These are phyloP conservation scores for Croton laevigatus DNA, from an alignment of 441 rosid species.

Conservation along the genomic window DNA sequence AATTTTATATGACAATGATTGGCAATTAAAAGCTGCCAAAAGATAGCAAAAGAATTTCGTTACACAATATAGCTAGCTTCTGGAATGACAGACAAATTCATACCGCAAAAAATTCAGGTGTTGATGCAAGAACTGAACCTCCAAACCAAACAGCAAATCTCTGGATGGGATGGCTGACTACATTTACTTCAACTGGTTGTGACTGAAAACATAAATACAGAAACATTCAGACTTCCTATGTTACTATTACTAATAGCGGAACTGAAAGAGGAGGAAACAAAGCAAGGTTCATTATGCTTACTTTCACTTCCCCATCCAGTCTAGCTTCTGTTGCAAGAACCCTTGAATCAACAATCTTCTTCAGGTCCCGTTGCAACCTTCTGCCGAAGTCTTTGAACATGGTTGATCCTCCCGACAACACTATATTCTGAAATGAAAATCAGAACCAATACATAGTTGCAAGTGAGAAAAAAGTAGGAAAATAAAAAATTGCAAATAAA, in stretches of 20 bases:
- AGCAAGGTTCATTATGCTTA: constrained; percentile 25
- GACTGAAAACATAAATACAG: constrained; percentile 42
- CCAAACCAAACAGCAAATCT: constrained; percentile 99
- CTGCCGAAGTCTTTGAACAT: constrained; percentile 99
- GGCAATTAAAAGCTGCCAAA: background rate
- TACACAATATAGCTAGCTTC: background rate
- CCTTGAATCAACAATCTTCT: constrained; percentile 95
- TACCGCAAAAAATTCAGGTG: constrained; percentile 95
- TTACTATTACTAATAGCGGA: constrained; percentile 6
- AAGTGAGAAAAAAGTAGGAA: background rate
- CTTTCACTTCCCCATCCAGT: constrained; percentile 71
- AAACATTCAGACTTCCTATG: constrained; percentile 17
- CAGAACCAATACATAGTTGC: constrained; percentile 7
- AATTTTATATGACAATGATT: background rate
- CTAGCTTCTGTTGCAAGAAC: constrained; percentile 82
- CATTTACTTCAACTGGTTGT: constrained; percentile 96
- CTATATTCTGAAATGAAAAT: constrained; percentile 69
- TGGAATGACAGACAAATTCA: constrained; percentile 19
- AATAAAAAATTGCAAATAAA: background rate
- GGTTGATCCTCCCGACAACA: constrained; percentile 97
- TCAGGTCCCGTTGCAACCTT: constrained; percentile 97
- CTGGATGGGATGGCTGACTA: constrained; percentile 95
- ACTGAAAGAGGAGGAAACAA: background rate
- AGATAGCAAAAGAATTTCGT: background rate
- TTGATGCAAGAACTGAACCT: constrained; percentile 97